Evolutionary conservation across 202 grass and related monocot genomes (phyloP).

Genomic region (Panicum hallii): DNA sequence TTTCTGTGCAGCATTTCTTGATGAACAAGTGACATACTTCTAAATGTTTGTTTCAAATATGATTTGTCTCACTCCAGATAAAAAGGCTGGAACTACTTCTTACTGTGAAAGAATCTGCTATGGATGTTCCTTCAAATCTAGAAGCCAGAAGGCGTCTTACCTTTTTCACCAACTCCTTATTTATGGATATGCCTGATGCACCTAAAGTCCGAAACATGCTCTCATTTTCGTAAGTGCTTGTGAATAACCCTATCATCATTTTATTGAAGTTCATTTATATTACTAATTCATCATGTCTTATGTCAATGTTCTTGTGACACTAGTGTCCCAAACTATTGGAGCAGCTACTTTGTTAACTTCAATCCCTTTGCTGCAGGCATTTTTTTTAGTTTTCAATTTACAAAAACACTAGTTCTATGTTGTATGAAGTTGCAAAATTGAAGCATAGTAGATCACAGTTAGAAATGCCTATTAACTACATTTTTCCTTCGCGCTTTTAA

Average conservation of each 20-base stretch:
- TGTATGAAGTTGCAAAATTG: constrained; percentile 23
- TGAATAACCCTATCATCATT: constrained; percentile 21
- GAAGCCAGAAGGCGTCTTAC: constrained; percentile 89
- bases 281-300: neutral
- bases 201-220: constrained; percentile 95
- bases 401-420: constrained; percentile 26
- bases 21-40: constrained; percentile 13
- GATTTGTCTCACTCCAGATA: constrained; percentile 59
- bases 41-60: constrained; percentile 41
- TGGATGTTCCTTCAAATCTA: constrained; percentile 95
- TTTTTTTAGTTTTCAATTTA: constrained; percentile 48
- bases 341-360: neutral
- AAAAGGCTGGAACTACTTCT: constrained; percentile 83
- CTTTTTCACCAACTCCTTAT: constrained; percentile 94
- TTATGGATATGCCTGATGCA: constrained; percentile 97
- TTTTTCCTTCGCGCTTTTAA: constrained; percentile 23
- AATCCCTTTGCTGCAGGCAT: neutral
- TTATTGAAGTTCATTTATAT: constrained; percentile 22
- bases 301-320: neutral
- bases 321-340: neutral
- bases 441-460: constrained; percentile 6
- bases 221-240: constrained; percentile 90
- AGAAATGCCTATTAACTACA: neutral
- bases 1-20: neutral
- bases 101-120: constrained; percentile 92